phyloP scores from a whole-genome alignment of 352 stramenopile species.

The Pythium brassicae region DNA sequence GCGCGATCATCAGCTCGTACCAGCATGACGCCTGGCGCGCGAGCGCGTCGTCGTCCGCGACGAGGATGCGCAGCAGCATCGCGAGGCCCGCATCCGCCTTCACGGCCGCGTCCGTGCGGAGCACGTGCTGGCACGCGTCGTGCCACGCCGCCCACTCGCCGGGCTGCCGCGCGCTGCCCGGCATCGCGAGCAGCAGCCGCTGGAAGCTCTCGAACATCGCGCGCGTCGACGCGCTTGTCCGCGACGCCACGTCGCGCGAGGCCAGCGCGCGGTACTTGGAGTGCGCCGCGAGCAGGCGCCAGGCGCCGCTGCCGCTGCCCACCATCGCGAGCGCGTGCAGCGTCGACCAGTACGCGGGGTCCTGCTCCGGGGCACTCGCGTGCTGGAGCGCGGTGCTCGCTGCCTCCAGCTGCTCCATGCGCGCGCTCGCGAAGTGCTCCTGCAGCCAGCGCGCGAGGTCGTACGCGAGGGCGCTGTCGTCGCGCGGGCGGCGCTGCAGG shows the following conservation, averaged over 20 bases:
- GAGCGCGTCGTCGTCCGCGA: slow-evolving; percentile 41
- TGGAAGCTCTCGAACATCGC: slow-evolving; percentile 55
- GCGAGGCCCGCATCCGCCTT: slow-evolving; percentile 41
- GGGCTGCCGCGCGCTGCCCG: slow-evolving; percentile 17
- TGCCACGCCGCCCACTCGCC: slow-evolving; percentile 64
- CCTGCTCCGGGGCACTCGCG: slow-evolving; percentile 29
- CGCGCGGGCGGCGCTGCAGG: slow-evolving; percentile 45
- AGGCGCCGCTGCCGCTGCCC: slow-evolving; percentile 45
- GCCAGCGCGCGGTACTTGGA: slow-evolving; percentile 53
- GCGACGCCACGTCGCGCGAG: slow-evolving; percentile 30
- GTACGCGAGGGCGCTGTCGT: slow-evolving; percentile 61
- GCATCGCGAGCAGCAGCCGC: slow-evolving; percentile 67
- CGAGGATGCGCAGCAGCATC: slow-evolving; percentile 54
- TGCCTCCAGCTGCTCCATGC: slow-evolving; percentile 48
- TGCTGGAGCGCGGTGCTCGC: slow-evolving; percentile 41
- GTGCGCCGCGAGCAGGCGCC: slow-evolving; percentile 54
- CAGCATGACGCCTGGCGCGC: slow-evolving; percentile 39
- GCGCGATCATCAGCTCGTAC: slow-evolving; percentile 83
- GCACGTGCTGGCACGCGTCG: slow-evolving; percentile 51
- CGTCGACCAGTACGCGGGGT: slow-evolving; percentile 60
- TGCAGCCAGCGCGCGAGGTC: slow-evolving; percentile 71
- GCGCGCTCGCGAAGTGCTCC: slow-evolving; percentile 57
- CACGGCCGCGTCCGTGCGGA: slow-evolving; percentile 48
- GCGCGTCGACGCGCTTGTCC: slow-evolving; percentile 37
- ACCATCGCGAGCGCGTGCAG: slow-evolving; percentile 51